Base-by-base conservation (phyloP, 1,284 basidiomycete species). In the Heterobasidion parviporum region DNA sequence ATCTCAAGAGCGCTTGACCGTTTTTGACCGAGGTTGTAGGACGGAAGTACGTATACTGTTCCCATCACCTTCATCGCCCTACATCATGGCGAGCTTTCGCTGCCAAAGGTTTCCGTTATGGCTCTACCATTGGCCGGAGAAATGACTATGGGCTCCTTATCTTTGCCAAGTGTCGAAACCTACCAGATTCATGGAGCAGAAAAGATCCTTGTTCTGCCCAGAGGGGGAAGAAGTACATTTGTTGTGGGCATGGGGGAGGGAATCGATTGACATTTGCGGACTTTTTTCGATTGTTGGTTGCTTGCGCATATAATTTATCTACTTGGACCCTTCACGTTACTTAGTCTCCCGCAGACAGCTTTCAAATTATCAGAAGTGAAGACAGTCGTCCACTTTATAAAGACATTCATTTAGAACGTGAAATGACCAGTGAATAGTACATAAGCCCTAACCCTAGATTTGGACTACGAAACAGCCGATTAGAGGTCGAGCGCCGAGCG, bases 121-220 rank as follows among this genome's bases (percentile, higher is more conserved):
- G 79, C 87, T 3, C 68, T 88, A 35, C 79, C 83, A 8, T 58
- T 80, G 1, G 67, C 75, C 2, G 75, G 74, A 2, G 77, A 74
- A 46, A 77, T 60, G 54, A 77, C 76, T 9, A 85, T 81, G 80
- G 75, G 79, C 12, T 80, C 82, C 4, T 74, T 74, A 64, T 71
- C 76, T 1, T 66, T 84, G 15, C 87, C 87, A 0, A 83, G 74
- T 56, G 78, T 77, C 16, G 89, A 92, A 65, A 82, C 85, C 1
- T 81, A 89, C 65, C 89, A 93, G 62, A 70, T 79, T 20, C 84
- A 90, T 60, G 89, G 87, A 0, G 90, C 89, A 47, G 81, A 90
- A 63, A 87, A 76, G 57, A 73, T 90, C 2, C 68, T 89, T 44
- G 79, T 92, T 10, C 73, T 90, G 18, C 89, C 90, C 2, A 76